These are phyloP conservation scores for Carex parvula DNA, from an alignment of 176 grass and related monocot genomes.

Conservation along the genomic window DNA sequence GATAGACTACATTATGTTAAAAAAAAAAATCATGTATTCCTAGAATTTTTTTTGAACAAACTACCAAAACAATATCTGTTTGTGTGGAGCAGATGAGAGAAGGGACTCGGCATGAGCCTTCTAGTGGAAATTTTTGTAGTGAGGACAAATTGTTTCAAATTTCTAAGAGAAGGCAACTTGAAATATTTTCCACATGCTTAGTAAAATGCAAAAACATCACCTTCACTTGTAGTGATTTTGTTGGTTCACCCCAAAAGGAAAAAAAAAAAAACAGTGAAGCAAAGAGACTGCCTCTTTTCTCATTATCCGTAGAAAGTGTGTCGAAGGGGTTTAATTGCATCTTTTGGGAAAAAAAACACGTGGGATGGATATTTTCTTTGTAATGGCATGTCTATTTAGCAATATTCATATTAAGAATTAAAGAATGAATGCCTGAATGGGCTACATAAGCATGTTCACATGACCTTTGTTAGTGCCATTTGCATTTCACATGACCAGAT, in stretches of 20 bases:
- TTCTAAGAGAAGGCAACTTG: neutral
- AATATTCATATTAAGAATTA: neutral
- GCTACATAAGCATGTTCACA: neutral
- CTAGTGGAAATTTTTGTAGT: neutral
- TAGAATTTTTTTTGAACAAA: neutral
- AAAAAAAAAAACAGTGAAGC: neutral
- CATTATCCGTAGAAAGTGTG: neutral
- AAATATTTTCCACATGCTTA: neutral
- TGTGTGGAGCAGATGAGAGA: neutral
- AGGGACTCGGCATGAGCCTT: neutral
- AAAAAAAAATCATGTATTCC: neutral
- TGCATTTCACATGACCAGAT: neutral
- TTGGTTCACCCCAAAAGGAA: neutral
- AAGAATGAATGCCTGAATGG: neutral
- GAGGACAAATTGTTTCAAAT: too few species aligned
- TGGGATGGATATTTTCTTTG: neutral
- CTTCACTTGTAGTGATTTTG: neutral
- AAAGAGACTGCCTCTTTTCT: neutral
- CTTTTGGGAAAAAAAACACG: neutral
- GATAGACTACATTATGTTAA: neutral
- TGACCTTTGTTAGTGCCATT: neutral
- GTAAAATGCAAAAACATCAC: neutral
- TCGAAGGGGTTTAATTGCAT: neutral
- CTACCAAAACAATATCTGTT: neutral
- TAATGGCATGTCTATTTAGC: neutral